Base-by-base conservation (phyloP, 768 basidiomycete species). In the Agaricus bisporus region DNA sequence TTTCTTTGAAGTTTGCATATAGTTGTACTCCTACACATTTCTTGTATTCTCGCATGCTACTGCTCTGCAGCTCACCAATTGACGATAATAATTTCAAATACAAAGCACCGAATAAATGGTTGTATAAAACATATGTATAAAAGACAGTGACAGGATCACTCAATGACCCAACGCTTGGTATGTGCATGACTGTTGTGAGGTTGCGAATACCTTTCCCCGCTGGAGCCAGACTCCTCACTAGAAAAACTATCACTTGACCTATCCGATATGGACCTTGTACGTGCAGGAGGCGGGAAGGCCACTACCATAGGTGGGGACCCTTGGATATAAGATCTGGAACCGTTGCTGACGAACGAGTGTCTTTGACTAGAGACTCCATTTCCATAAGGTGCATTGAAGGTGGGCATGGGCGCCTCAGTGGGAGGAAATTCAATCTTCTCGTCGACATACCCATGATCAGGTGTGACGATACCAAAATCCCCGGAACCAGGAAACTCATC, bases 381-480 rank as follows among this genome's bases (percentile, higher is more conserved):
- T 64, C 68, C 65, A 54, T 71, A 72, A 46, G 66, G 60, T 14
- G 66, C 66, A 49, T 79, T 73, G 66, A 75, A 86, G 1, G 83
- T 82, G 5, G 82, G 81, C 54, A 83, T 67, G 10, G 76, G 73
- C 48, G 70, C 66, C 48, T 78, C 75, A 47, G 69, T 71, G 3
- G 78, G 73, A 0, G 85, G 83, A 69, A 85, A 87, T n/a, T 73
- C 71, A 43, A 83, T 72, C 65, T 88, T 88, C 64, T 82, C 80
- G 1, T 68, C 59, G 51, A 78, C 73, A 3, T 68, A 77, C 56
- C 78, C 73, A 4, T 68, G 77, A 56, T 54, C 52, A 8, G 52
- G 52, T n/a, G 52, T 54, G 45, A 54, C 52, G 11, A 54, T 47
- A 20, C 52, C 52, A 25, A 59, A 60, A 35, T 60, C 61, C 5